Percentiles rank a stretch among this genome's conserved stretches.
Conservation (phyloP, 768 basidiomycete genomes). For the Pleurotus giganteus region DNA sequence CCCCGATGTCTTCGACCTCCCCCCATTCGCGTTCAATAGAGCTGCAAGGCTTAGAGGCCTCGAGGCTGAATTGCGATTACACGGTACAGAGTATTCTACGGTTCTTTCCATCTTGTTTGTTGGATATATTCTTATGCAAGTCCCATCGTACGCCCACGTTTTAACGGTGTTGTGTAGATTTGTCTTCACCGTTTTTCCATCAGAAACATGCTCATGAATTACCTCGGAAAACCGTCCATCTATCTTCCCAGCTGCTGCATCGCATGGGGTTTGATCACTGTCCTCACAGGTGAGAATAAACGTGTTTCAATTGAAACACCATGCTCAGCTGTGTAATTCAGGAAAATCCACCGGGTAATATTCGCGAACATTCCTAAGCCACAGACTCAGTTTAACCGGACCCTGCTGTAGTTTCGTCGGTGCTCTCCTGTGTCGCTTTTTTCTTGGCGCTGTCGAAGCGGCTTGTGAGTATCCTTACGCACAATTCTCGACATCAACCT, state of each 20-base stretch:
- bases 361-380: not conserved
- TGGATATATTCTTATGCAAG: constrained; percentile 24
- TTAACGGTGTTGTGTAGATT: not conserved
- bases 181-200: not conserved
- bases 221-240: constrained; percentile 59
- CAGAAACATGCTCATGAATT: constrained; percentile 72
- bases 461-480: constrained; percentile 23
- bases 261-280: constrained; percentile 60
- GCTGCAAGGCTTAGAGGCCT: constrained; percentile 56
- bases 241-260: constrained; percentile 63
- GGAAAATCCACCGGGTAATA: constrained; percentile 4
- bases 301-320: not conserved
- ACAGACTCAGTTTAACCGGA: not conserved
- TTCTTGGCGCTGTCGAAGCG: constrained; percentile 50
- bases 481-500: not conserved
- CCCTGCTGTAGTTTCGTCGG: constrained; percentile 33
- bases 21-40: constrained; percentile 23
- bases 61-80: constrained; percentile 45
- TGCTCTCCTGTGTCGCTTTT: constrained; percentile 46
- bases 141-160: constrained; percentile 28
- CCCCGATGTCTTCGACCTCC: not conserved
- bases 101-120: constrained; percentile 50
- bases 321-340: not conserved
- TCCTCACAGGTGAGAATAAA: constrained; percentile 40
- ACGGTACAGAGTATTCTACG: constrained; percentile 47